Evolutionary conservation across 257 asterid species (phyloP), one percentile per base, ranked within the genome.

Genomic region (Mentha longifolia): DNA sequence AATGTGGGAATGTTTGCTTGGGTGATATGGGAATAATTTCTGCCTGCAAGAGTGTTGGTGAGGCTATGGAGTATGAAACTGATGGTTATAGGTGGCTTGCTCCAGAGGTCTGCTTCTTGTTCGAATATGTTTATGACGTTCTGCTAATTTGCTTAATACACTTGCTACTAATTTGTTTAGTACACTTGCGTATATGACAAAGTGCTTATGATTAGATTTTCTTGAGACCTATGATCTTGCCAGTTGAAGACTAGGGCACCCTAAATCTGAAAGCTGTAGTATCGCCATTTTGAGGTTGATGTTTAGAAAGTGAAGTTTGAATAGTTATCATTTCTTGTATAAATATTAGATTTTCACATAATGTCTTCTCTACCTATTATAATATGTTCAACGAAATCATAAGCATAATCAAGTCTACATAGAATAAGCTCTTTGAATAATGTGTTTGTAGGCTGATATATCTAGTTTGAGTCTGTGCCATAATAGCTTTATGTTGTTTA

Each of bases 61-160:
- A 95, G 79, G 96, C 91, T 45, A 88, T 86, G 99, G 98, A 95
- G 70, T 95, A 91, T 67, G 99, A 95, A 83, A 95, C 99, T 50
- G 98, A 92, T 83, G 98, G 99, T 52, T 95, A 88, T 76, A 82
- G 98, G 74, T 95, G 99, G 99, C 92, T 95, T 73, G 99, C 99
- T 71, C 99, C 99, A 5, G 99, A 95, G 99, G 99, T 95, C 73
- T 78, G 88, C 72, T 76, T 64, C 52, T 60, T 31, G 22, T 70
- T 42, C 25, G 0, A 35, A 59, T 61, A 25, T 43, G 9, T 54
- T 51, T 60, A 35, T 41, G 30, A 17, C 54, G 20, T 33, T 33
- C 6, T 33, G 5, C 37, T 33, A 1, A 33, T 33, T 33, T 33
- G 37, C 33, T 68, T 68, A 30, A 45, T 68, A n/a, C 61, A 50